phyloP scores from a whole-genome alignment of 805 yeast species.

The Candida incommunis region DNA sequence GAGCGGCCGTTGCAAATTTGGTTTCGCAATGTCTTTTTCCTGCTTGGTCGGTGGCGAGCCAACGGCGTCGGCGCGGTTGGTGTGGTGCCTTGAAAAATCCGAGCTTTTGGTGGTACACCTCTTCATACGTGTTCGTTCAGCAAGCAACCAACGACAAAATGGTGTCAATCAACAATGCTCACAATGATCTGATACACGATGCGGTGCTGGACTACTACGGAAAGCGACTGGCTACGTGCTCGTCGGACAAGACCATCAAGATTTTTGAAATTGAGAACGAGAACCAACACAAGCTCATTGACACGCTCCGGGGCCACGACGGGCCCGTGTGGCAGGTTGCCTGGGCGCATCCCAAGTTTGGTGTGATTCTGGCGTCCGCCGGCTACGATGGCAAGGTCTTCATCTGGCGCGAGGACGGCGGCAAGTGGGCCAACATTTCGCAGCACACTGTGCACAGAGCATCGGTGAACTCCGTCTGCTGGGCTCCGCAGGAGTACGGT shows the following conservation, averaged over 20 bases:
- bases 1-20: too few relatives aligned
- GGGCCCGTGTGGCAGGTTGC: conserved; percentile 99
- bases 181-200: conserved; percentile 87
- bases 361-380: conserved; percentile 85
- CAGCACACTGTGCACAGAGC: conserved; percentile 85
- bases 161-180: conserved; percentile 87
- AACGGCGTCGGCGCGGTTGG: too few relatives aligned
- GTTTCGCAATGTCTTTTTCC: too few relatives aligned
- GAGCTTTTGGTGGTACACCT: too few relatives aligned
- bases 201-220: conserved; percentile 97
- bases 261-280: conserved; percentile 86
- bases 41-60: too few relatives aligned
- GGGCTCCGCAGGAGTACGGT: conserved; percentile 98
- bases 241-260: conserved; percentile 91
- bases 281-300: conserved; percentile 53
- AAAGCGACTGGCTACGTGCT: conserved; percentile 86
- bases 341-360: conserved; percentile 99
- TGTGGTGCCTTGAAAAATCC: too few relatives aligned
- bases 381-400: conserved; percentile 91
- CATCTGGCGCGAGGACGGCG: conserved; percentile 90
- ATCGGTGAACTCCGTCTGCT: conserved; percentile 81
- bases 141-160: too few relatives aligned
- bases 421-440: conserved; percentile 76
- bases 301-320: conserved; percentile 78
- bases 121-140: too few relatives aligned